These are phyloP conservation scores for Nicotiana noctiflora DNA, from an alignment of 257 asterid genomes.

Conservation along the genomic window DNA sequence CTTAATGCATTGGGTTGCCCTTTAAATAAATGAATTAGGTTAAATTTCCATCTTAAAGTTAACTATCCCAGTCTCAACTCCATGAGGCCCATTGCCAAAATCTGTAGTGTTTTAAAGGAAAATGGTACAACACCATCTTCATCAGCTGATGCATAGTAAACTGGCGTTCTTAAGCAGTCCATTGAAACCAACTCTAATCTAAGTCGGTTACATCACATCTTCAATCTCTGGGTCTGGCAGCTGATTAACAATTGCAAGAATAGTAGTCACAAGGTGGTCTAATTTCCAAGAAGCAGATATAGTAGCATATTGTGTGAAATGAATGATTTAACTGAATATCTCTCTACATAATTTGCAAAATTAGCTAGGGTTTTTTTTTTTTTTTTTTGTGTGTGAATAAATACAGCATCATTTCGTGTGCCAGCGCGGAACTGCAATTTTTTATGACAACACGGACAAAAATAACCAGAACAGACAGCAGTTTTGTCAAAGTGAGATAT, in stretches of 20 bases:
- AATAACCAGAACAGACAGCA: too few relatives aligned
- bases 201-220: neutral
- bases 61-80: neutral
- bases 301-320: neutral
- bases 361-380: too few relatives aligned
- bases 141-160: neutral
- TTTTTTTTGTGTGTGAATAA: too few relatives aligned
- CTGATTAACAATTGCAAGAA: neutral
- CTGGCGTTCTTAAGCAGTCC: neutral
- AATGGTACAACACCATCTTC: neutral
- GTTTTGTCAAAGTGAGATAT: too few relatives aligned
- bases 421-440: too few relatives aligned
- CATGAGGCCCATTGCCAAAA: neutral
- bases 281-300: neutral
- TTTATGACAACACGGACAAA: too few relatives aligned
- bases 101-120: neutral
- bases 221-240: neutral
- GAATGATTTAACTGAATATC: neutral
- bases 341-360: neutral
- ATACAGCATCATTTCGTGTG: too few relatives aligned
- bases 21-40: neutral
- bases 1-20: neutral
- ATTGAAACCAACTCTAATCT: neutral
- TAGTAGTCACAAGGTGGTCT: neutral
- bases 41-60: neutral